Evolutionary conservation across 257 asterid genomes (phyloP).

Genomic region (Capsicum chinense): DNA sequence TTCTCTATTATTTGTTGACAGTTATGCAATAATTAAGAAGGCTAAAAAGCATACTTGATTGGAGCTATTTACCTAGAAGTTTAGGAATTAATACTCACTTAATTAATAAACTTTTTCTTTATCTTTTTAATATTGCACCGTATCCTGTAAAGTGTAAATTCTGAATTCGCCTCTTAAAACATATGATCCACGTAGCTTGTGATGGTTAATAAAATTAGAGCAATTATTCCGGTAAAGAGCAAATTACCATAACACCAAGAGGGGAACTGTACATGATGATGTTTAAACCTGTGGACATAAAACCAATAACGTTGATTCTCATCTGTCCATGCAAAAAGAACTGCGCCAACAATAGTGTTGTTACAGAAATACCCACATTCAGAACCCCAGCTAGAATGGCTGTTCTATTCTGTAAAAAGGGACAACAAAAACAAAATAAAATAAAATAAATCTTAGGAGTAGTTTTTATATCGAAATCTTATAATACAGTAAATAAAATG

Average conservation of each 20-base stretch:
- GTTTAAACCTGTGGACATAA: constrained; percentile 64
- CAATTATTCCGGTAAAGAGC: background rate
- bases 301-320: constrained; percentile 62
- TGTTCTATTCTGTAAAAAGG: constrained; percentile 48
- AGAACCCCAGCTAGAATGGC: constrained; percentile 45
- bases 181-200: no score
- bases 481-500: no score
- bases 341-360: constrained; percentile 41
- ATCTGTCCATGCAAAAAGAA: constrained; percentile 45
- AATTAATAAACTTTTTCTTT: no score
- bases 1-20: no score
- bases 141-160: no score
- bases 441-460: background rate
- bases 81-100: no score
- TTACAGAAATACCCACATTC: constrained; percentile 54
- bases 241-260: constrained; percentile 72
- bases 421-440: background rate
- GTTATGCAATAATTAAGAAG: no score
- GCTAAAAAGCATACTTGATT: no score
- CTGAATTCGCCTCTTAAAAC: no score
- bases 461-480: background rate
- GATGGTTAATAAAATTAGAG: background rate
- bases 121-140: no score
- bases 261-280: constrained; percentile 87
- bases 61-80: no score